Evolutionary conservation across 306 rosid genomes (phyloP).

Genomic region (Rubus parviflorus): DNA sequence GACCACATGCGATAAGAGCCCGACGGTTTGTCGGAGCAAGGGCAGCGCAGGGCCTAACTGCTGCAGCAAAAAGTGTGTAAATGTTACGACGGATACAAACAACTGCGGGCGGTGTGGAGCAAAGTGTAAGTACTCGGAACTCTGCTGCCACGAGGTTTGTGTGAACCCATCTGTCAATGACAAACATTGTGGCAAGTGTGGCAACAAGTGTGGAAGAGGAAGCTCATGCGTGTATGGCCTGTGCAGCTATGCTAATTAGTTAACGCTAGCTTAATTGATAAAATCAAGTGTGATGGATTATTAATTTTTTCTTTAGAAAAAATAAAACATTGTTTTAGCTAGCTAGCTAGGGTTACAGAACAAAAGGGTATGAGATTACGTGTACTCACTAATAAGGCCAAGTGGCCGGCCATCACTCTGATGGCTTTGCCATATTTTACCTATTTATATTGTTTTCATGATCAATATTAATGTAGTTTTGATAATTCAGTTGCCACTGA

Average conservation of each 20-base stretch:
- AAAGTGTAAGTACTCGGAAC: not conserved
- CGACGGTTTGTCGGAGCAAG: not conserved
- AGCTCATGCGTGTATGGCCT: not conserved
- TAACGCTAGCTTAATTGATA: not conserved
- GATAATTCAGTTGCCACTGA: too few species aligned
- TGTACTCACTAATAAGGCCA: not conserved
- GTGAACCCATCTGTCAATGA: not conserved
- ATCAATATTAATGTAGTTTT: not conserved
- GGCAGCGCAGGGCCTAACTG: not conserved
- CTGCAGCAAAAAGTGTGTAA: not conserved
- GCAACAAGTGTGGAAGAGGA: not conserved
- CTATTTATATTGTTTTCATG: not conserved
- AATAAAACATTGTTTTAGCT: not conserved
- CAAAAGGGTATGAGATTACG: not conserved
- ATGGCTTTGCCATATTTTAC: not conserved
- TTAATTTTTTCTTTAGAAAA: not conserved
- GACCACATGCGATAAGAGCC: not conserved
- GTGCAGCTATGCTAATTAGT: not conserved
- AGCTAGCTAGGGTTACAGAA: not conserved
- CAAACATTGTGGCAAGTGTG: constrained; percentile 1
- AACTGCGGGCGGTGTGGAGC: not conserved
- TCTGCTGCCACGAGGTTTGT: not conserved
- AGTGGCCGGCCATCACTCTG: too few species aligned
- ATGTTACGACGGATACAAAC: not conserved
- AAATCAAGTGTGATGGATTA: not conserved